phyloP scores from a whole-genome alignment of 176 grass and related monocot species.

The Tillandsia fasciculata region DNA sequence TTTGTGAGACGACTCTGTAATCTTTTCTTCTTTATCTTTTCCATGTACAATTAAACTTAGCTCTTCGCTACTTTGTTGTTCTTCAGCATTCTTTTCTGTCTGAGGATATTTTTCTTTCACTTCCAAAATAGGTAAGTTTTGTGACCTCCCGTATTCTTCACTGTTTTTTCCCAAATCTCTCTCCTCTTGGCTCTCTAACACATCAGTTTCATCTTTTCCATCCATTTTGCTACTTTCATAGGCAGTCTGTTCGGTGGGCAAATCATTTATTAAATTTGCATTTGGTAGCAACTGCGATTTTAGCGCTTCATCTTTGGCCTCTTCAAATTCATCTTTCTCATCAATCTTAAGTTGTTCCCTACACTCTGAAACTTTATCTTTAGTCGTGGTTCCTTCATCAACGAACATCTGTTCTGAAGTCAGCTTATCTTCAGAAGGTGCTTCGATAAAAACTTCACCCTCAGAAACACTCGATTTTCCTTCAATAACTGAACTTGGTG shows the following conservation, averaged over 20 bases:
- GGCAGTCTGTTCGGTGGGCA: neutral
- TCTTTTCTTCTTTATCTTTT: neutral
- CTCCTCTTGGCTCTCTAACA: neutral
- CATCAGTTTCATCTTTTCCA: neutral
- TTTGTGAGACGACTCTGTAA: neutral
- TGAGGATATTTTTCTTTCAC: neutral
- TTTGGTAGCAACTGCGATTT: neutral
- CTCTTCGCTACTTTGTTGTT: neutral
- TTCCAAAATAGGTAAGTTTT: neutral
- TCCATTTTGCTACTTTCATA: neutral
- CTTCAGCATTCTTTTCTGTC: neutral
- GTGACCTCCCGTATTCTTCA: neutral
- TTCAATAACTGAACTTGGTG: slow-evolving; percentile 3
- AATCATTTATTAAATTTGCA: neutral
- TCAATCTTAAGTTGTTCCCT: neutral
- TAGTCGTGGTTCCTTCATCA: neutral
- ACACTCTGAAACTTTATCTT: neutral
- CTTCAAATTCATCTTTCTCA: neutral
- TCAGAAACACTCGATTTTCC: neutral
- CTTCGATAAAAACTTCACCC: slow-evolving; percentile 6
- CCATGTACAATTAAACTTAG: neutral
- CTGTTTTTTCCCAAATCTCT: neutral
- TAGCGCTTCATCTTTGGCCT: neutral
- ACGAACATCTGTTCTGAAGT: neutral
- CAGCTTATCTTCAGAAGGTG: neutral